Evolutionary conservation across 2,329 filamentous ascomycete genomes (phyloP), one percentile per base, ranked within the genome.

Genomic region (Aspergillus amoenus): DNA sequence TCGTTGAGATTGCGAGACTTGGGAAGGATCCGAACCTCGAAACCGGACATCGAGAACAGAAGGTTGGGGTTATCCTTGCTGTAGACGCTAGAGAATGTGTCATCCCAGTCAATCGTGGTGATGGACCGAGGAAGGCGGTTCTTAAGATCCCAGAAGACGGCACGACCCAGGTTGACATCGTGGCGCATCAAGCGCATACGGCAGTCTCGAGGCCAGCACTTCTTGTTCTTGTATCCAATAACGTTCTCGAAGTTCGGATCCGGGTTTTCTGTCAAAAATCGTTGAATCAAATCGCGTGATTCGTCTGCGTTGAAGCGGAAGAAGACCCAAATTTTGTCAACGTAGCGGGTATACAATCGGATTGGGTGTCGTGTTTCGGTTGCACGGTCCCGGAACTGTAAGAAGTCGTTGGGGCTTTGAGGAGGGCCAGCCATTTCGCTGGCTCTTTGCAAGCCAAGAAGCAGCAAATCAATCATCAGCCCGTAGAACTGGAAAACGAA

Each of bases 401-500:
- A 78, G 79, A 99, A 99, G 71, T 99, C 95, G 69, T 99, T 99
- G 12, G 94, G 94, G 65, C 87, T 91, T 67, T 94, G 89, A 2
- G 94, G 92, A 6, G 94, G 92, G 1, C 94, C 94, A 52, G 95
- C 94, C 71, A 99, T 95, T 73, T 99, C 95, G 67, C 91, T 97
- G n/a, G 94, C 94, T 69, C 94, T 89, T 77, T 97, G 93, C 60
- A 97, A 83, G 45, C 94, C 94, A 27, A 99, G 86, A 21, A 99
- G 82, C 39, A 99, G 81, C 45, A 99, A 82, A 77, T 99, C 94
- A 53, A 99, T 87, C 58, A 99, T 93, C 60, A 99, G 81, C 46
- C 95, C 94, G 67, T 99, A 99, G 81, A 93, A 99, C 72, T 99
- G 94, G 83, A 99, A 99, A 21, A 99, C 94, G 62, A 99, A 99